Base-by-base conservation (phyloP, 176 grass and related monocot species). In the Oryza nivara region DNA sequence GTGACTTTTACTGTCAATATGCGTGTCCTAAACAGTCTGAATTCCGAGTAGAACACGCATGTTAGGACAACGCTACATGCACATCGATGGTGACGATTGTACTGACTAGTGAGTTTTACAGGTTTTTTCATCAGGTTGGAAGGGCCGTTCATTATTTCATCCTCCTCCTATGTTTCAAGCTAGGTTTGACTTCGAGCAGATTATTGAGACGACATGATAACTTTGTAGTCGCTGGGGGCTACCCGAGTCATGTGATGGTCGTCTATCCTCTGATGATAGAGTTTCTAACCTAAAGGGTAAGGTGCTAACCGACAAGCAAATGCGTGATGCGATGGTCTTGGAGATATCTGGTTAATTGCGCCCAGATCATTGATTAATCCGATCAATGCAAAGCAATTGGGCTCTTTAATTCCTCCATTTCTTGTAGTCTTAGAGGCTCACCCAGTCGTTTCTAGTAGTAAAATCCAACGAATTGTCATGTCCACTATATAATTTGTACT, bases 161-260 rank as follows among this genome's bases (percentile, higher is more conserved):
- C 4, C 11, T 11, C 5, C 7, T 26, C n/a, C 40, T 14, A 73
- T 10, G 45, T 51, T 34, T 74, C 72, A 74, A 34, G 72, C 72
- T 74, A 52, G 51, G 76, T 85, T 85, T 89, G 88, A 89, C 88
- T 75, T 16, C 4, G 34, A 49, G 65, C 28, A 22, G 30, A 76
- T 85, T 32, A 85, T 63, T 89, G 87, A 64, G 87, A 79, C 20
- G 86, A 74, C 81, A 67, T 9, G 60, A 32, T 9, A 17, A 73
- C 83, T 77, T 75, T 69, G n/a, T 10, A 30, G 70, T 65, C 65
- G 69, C 72, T 72, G 67, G n/a, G 56, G 47, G 23, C 45, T 34
- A 60, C 14, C 75, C 22, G 15, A 30, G 35, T 38, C 63, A 60
- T 80, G 82, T 44, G 65, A 58, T 51, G 26, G 6, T 30, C 23